Evolutionary conservation across 2,329 filamentous ascomycete species (phyloP), one percentile per base, ranked within the genome.

Genomic region (Aspergillus alliaceus): DNA sequence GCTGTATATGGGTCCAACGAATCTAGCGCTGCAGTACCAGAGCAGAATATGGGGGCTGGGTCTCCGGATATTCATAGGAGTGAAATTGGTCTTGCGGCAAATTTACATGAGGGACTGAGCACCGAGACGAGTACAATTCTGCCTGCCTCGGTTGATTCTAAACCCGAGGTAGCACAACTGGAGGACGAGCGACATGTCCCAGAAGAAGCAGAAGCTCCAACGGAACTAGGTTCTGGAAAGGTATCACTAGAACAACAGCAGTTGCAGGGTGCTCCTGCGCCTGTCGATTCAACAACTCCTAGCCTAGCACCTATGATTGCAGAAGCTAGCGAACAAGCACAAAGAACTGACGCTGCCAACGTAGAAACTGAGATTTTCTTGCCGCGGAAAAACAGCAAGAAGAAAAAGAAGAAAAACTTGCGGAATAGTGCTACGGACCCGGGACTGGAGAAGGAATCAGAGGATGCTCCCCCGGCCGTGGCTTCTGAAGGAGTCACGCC

Each of bases 351-450:
- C 4, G 14, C n/a, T 11, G 49, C 20, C 27, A 18, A 51, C 4
- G 11, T 29, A 2, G 60, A 60, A 35, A 11, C 44, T 20, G 62
- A 64, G 32, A 20, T 46, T 46, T n/a, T 54, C 11, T 48, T 60
- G 6, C 56, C 56, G 6, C 60, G 61, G 35, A 64, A 61, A 31
- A 52, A 18, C 22, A 63, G 61, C 56, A 67, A 63, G 35, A 64
- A 64, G 53, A 65, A 61, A 35, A 60, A 61, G 53, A 65, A 65
- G 55, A 66, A 67, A 44, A 66, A 63, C 44, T 63, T 60, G 54
- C 57, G 59, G 12, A 64, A 66, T 50, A 57, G 46, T 32, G 46
- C 35, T 29, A 37, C 47, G 11, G 58, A 59, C 34, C 29, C 37
- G 6, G 25, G 46, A 6, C 35, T 27, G 22, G 58, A 58, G 11